Evolutionary conservation across 108 stramenopile genomes (phyloP), one percentile per base, ranked within the genome.

Genomic region (Cyclotella distinguenda): DNA sequence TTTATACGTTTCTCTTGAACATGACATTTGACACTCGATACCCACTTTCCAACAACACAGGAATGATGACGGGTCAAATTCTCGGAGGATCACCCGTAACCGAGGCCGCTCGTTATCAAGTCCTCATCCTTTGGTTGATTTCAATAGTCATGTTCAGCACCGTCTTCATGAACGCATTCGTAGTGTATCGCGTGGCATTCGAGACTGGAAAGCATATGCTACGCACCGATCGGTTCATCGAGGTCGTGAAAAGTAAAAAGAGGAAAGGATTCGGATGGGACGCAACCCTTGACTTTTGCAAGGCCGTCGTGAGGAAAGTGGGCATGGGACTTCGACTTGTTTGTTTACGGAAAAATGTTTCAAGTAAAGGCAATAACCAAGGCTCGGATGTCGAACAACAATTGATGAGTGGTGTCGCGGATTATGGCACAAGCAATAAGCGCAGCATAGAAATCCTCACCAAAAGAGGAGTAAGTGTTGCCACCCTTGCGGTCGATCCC

Each of bases 11-110:
- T n/a, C n/a, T n/a, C n/a, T n/a, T n/a, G n/a, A 12, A 26, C 27
- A 31, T 66, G 34, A 31, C n/a, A 6, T 4, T 59, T 21, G 10
- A 23, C 25, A 25, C 16, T 31, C 19, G 23, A 26, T 7, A 39
- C 49, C 18, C 39, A 16, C 33, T 52, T 36, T 45, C 4, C 9
- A 11, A 25, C 22, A 0, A 26, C 22, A 52, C 40, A 63, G 62
- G 70, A 9, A 97, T 97, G 94, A 97, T 97, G 96, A 95, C 94
- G 1, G 94, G 96, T 18, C 96, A 97, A 57, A 88, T 95, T 26
- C 70, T 97, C 25, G 90, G 91, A 1, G 94, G 96, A 25, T 72
- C 82, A 15, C 56, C 87, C 4, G 85, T 88, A 10, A 77, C 71
- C 10, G 84, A 92, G 59, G 94, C 94, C 11, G 96, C 96, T 13